Evolutionary conservation across 129 eudicot genomes (phyloP).

Genomic region (Chrysanthemum lavandulifolium): DNA sequence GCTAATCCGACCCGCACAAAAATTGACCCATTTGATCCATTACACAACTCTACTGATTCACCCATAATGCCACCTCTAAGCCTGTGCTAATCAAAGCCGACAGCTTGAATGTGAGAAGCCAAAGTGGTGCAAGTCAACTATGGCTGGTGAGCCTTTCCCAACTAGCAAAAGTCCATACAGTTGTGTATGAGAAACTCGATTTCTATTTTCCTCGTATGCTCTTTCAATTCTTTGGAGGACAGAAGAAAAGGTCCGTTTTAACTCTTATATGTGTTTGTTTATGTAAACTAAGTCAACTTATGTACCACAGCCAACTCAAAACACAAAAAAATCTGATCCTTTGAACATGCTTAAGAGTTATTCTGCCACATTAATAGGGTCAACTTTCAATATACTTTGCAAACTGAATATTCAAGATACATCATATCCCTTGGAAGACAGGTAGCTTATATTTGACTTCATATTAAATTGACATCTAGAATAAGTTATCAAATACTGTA

Average conservation of each 20-base stretch:
- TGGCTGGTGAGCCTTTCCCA: not conserved
- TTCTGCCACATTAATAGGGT: constrained; percentile 23
- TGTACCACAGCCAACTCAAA: constrained; percentile 22
- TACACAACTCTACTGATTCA: not conserved
- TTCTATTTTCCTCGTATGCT: not conserved
- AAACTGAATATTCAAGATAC: constrained; percentile 5
- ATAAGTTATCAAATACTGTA: not conserved
- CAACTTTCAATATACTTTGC: constrained; percentile 14
- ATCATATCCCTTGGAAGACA: constrained; percentile 23
- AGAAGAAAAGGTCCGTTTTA: not conserved
- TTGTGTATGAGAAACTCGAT: constrained; percentile 3
- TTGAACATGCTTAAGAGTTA: constrained; percentile 38
- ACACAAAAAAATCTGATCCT: constrained; percentile 32
- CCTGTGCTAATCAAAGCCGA: not conserved
- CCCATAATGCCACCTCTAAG: not conserved
- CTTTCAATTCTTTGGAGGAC: constrained; percentile 2
- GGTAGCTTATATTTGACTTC: constrained; percentile 29
- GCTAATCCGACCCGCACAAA: not conserved
- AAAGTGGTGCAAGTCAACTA: not conserved
- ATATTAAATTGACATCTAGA: constrained; percentile 2
- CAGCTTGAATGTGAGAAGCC: not conserved
- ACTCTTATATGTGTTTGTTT: constrained; percentile 4
- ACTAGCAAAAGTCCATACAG: not conserved
- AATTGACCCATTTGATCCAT: not conserved
- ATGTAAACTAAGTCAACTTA: constrained; percentile 28